Percentiles rank a stretch among this genome's conserved stretches.
Evolutionary conservation across 2,329 filamentous ascomycete species (phyloP).

Genomic region (Zymoseptoria brevis): DNA sequence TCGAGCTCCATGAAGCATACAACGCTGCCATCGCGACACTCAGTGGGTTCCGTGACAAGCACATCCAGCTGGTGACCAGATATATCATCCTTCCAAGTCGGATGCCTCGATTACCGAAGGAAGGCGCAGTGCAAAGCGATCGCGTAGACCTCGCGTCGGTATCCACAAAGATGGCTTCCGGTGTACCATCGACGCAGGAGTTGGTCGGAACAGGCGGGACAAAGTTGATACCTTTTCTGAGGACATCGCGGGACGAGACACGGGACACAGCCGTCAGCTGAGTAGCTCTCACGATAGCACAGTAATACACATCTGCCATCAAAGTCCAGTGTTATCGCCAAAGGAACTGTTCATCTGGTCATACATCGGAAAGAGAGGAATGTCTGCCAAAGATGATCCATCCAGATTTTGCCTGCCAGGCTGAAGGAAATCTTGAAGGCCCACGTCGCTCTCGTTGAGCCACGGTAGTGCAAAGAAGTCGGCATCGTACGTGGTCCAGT

Average conservation of each 20-base stretch:
- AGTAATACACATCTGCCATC: background rate
- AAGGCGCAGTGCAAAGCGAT: constrained; percentile 10
- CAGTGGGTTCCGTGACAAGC: constrained; percentile 42
- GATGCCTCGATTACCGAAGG: constrained; percentile 18
- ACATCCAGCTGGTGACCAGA: constrained; percentile 46
- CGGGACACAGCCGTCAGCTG: constrained; percentile 14
- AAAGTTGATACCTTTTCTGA: constrained; percentile 46
- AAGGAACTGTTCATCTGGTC: constrained; percentile 14
- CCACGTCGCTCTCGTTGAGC: constrained; percentile 21
- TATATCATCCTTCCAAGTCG: constrained; percentile 43
- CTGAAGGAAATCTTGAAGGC: constrained; percentile 23
- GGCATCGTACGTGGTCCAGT: constrained; percentile 20
- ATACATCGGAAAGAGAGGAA: constrained; percentile 23
- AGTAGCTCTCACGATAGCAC: background rate
- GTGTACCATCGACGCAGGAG: constrained; percentile 29
- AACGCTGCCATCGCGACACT: constrained; percentile 41
- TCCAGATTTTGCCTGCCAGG: constrained; percentile 19
- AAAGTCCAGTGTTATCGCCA: background rate
- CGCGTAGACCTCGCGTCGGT: constrained; percentile 39
- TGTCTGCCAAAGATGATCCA: constrained; percentile 16
- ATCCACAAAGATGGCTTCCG: constrained; percentile 33
- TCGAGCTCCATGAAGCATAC: constrained; percentile 36
- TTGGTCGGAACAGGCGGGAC: constrained; percentile 47
- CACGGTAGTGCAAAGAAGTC: constrained; percentile 24
- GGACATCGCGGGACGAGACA: constrained; percentile 46